phyloP scores from a whole-genome alignment of 2,329 filamentous ascomycete species.

The Dactylonectria estremocensis region DNA sequence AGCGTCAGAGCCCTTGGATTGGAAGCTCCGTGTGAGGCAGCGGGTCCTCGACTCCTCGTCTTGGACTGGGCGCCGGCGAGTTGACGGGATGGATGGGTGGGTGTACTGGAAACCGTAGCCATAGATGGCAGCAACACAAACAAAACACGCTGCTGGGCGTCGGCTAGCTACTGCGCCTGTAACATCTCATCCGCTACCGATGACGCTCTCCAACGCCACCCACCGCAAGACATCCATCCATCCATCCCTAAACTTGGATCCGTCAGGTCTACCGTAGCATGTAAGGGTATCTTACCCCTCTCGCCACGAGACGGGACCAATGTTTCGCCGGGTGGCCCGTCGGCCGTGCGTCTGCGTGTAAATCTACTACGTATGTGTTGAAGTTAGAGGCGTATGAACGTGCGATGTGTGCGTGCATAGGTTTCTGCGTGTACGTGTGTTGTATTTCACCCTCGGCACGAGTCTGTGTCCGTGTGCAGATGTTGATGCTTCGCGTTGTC shows the following conservation, averaged over 20 bases:
- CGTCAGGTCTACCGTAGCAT: conserved; percentile 1
- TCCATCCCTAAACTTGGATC: conserved; percentile 13
- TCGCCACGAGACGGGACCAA: conserved; percentile 37
- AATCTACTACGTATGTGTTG: not conserved
- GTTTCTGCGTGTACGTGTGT: conserved; percentile 3
- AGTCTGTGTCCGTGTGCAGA: conserved; percentile 2
- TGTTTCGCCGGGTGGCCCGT: conserved; percentile 37
- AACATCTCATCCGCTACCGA: conserved; percentile 21
- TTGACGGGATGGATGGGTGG: not conserved
- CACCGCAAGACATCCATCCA: conserved; percentile 30
- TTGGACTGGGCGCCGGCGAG: not conserved
- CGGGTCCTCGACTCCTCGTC: not conserved
- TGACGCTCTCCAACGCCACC: conserved; percentile 28
- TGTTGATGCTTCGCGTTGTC: conserved; percentile 2
- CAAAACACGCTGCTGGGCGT: conserved; percentile 12
- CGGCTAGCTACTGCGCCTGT: conserved; percentile 16
- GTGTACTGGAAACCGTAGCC: no score
- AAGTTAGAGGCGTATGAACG: not conserved
- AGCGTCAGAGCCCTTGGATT: conserved; percentile 11
- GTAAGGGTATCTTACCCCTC: conserved; percentile 24
- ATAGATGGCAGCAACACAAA: conserved; percentile 15
- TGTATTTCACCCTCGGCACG: conserved; percentile 11
- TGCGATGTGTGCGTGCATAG: not conserved
- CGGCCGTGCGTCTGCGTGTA: conserved; percentile 14
- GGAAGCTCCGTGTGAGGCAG: conserved; percentile 1